Conservation (phyloP, 495 filamentous ascomycete species). For the Immersiella caudata region DNA sequence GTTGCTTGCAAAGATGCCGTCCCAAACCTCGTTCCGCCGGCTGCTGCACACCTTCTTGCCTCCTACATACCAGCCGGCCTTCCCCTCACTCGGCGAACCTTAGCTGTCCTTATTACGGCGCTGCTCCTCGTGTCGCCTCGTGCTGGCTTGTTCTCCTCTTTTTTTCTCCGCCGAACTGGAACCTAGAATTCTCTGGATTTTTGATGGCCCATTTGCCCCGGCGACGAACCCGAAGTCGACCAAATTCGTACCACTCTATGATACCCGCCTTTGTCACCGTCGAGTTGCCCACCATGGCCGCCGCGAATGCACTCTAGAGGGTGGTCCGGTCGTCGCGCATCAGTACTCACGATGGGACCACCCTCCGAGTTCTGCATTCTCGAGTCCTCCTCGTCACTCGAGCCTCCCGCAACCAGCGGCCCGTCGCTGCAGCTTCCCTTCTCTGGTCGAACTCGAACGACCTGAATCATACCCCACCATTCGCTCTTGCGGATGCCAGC, state of each 20-base stretch:
- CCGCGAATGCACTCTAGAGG: constrained; percentile 54
- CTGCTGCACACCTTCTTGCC: background rate
- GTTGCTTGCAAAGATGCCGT: background rate
- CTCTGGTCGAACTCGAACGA: background rate
- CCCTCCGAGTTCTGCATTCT: constrained; percentile 44
- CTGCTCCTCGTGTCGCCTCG: background rate
- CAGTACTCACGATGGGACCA: constrained; percentile 54
- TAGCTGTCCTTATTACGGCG: constrained; percentile 11
- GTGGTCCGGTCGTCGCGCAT: constrained; percentile 47
- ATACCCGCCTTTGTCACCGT: constrained; percentile 24
- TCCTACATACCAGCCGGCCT: constrained; percentile 19
- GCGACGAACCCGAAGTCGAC: constrained; percentile 5
- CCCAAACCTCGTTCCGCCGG: constrained; percentile 4
- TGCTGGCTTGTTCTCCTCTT: background rate
- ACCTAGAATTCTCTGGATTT: background rate
- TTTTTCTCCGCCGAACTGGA: background rate
- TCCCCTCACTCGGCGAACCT: constrained; percentile 30
- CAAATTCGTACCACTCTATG: constrained; percentile 22
- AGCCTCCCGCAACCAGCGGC: background rate
- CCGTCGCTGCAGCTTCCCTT: background rate
- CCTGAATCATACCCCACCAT: background rate
- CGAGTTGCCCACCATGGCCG: constrained; percentile 43
- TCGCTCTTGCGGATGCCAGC: background rate
- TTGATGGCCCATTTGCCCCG: background rate
- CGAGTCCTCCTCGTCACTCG: constrained; percentile 8